Base-by-base conservation (phyloP, 306 rosid genomes). In the Mimosa bimucronata region DNA sequence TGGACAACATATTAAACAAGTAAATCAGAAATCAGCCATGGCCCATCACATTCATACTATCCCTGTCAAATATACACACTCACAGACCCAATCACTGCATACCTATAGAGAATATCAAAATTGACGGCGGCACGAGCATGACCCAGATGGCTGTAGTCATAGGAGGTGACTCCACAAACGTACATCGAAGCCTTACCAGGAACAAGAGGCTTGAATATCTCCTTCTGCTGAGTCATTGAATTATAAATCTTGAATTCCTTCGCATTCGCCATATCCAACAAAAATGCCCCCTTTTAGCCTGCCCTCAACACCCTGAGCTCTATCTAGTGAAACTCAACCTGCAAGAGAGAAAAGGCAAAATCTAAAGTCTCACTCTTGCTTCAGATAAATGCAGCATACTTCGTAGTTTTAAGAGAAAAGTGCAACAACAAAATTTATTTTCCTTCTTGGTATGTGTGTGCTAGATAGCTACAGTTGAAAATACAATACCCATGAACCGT, bases 121-220 rank as follows among this genome's bases (percentile, higher is more conserved):
- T 88, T 90, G 83, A 95, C 92, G 21, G 98, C 65, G 4, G 65
- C 65, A 28, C 98, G 96, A 55, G 96, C 99, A 74, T 95, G 99
- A 78, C 98, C 98, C 28, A 94, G 87, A 81, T 94, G 98, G 84
- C 99, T 95, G 79, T 82, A 89, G 62, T 89, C 98, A 53, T 91
- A 95, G 41, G 97, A 91, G 12, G 98, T 95, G 78, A 95, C 89
- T 12, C 98, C 98, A 44, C 98, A 92, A 4, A 95, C 97, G 70
- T 95, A 95, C 98, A 95, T 91, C 40, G 88, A 83, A 77, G 88
- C 98, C 83, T 88, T 86, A 52, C 93, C 93, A 0, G 93, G 82
- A n/a, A 61, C 87, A 30, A 73, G 85, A 29, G 98, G 64, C 55
- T 53, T 82, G 89, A 93, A 95, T 71, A 83, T 79, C 88, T 92